A percentile compares a stretch with the other conserved stretches of the same genome.
Conservation (phyloP, 225 moss, liverwort and hornwort species). For the Climacium dendroides region DNA sequence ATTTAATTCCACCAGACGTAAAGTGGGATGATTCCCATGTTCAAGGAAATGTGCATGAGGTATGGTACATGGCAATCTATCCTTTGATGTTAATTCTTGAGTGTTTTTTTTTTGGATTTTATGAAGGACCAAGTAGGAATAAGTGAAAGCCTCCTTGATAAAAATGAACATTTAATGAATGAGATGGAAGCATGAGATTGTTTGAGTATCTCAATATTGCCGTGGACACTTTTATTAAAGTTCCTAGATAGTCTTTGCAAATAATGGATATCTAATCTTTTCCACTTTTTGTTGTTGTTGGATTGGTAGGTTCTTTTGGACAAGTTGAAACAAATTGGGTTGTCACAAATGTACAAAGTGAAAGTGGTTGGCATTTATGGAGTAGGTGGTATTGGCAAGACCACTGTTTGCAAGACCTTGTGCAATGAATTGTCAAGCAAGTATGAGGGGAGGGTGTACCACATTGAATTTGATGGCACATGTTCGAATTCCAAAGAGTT, state of each 20-base stretch:
- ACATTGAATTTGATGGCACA: background rate
- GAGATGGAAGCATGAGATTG: background rate
- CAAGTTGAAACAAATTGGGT: no score
- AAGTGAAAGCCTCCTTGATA: background rate
- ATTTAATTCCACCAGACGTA: background rate
- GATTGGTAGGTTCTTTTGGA: background rate
- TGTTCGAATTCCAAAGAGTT: background rate
- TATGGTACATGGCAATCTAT: background rate
- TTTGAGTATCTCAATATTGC: background rate
- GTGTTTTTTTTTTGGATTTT: background rate
- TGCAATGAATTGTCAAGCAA: background rate
- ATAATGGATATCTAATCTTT: no score
- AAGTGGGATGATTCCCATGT: background rate
- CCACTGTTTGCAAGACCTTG: background rate
- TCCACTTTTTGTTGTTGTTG: no score
- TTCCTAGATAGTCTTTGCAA: no score
- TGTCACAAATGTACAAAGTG: no score
- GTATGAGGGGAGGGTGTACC: background rate
- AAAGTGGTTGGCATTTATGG: no score
- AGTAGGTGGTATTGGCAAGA: background rate
- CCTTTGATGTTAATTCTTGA: background rate
- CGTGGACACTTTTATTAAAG: no score
- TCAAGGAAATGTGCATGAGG: background rate
- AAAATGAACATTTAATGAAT: rapidly evolving
- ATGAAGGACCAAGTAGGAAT: background rate